Conservation (phyloP, 2,329 filamentous ascomycete species). For the Beauveria bassiana region DNA sequence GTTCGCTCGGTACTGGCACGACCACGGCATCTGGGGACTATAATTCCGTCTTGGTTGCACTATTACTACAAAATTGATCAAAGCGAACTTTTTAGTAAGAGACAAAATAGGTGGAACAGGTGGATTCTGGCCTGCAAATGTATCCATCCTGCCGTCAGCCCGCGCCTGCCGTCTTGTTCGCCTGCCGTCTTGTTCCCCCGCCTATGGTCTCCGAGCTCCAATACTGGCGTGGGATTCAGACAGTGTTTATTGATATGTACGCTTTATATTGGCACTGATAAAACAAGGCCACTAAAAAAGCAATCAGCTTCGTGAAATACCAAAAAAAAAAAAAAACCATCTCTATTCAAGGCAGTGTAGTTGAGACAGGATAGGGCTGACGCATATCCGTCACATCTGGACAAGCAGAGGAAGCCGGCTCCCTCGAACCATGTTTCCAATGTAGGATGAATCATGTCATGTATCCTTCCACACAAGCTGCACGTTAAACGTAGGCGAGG, state of each 20-base stretch:
- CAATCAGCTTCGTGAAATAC: neutral
- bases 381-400: neutral
- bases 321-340: neutral
- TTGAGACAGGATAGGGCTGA: neutral
- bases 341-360: neutral
- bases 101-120: neutral
- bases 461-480: slow-evolving; percentile 28
- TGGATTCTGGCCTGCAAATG: neutral
- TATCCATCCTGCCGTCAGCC: neutral
- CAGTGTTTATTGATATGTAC: neutral
- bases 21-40: neutral
- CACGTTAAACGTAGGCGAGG: slow-evolving; percentile 36
- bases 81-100: neutral
- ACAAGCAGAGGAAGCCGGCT: neutral
- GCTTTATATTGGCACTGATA: neutral
- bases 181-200: neutral
- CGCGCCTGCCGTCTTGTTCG: neutral
- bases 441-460: neutral
- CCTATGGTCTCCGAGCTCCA: neutral
- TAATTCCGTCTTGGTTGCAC: neutral
- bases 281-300: neutral
- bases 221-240: neutral
- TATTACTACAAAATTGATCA: neutral
- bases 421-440: neutral
- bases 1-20: neutral